Evolutionary conservation across 2,329 filamentous ascomycete genomes (phyloP), one percentile per base, ranked within the genome.

Genomic region (Exophiala bonariae): DNA sequence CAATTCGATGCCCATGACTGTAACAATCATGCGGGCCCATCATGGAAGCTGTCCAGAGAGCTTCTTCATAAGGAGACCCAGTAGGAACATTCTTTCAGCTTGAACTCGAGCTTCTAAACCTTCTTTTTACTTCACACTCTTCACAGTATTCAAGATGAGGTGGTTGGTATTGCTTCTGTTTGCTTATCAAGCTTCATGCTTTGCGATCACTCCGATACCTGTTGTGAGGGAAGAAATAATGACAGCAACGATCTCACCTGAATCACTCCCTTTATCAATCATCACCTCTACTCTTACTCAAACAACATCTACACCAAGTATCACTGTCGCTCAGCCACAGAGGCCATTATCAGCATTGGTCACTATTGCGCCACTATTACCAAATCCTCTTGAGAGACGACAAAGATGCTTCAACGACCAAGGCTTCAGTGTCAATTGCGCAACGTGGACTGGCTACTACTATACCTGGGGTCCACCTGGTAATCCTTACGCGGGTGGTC

Each of bases 401-500:
- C 57, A 58, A 41, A 52, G 50, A 40, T 61, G 58, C 44, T 61
- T 54, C 43, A 49, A 61, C 39, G 58, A 61, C 19, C 57, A 47
- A 37, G 58, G 58, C 11, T 56, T 57, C 43, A 52, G 55, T 17
- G 58, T 61, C 9, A 50, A 61, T 40, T 61, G 58, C 42, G 57
- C 54, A 9, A 54, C 52, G 26, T 61, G 58, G 58, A 59, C 58
- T 5, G 58, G 58, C 10, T 61, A 61, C 30, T 56, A 57, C 33
- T 61, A 59, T 35, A 59, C 55, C 22, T 61, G 58, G 58, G 58
- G 58, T 14, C 57, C 57, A 6, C 16, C 54, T 22, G 57, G 50
- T 20, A 50, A 58, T 44, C 53, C 50, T 3, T 54, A 58, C 19
- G 36, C 45, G 46, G 55, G 57, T 39, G 50, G 55, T 13, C 55